Evolutionary conservation across 2,329 filamentous ascomycete species (phyloP).

Genomic region (Cladophialophora chaetospira): DNA sequence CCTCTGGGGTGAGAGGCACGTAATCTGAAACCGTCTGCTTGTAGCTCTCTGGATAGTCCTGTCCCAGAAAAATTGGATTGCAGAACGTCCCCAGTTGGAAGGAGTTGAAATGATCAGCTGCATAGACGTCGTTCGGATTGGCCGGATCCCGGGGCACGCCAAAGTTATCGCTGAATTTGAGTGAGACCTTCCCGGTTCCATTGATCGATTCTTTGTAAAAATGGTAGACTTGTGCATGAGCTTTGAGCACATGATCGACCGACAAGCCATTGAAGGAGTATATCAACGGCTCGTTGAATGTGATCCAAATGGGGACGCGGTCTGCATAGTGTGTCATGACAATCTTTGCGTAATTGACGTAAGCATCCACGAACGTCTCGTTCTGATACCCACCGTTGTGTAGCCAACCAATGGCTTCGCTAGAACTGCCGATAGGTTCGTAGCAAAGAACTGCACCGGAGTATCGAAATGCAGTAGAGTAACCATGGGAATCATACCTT

Average conservation of each 20-base stretch:
- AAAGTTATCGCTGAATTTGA: constrained; percentile 43
- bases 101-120: constrained; percentile 39
- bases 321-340: constrained; percentile 44
- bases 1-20: constrained; percentile 45
- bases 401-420: too few relatives aligned
- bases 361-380: constrained; percentile 34
- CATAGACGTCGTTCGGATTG: constrained; percentile 34
- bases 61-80: constrained; percentile 47
- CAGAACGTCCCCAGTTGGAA: constrained; percentile 47
- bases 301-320: constrained; percentile 44
- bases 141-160: constrained; percentile 37
- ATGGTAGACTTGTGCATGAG: constrained; percentile 43
- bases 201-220: constrained; percentile 41
- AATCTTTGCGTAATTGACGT: constrained; percentile 43
- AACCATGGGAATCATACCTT: constrained; percentile 48
- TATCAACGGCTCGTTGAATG: constrained; percentile 45
- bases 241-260: constrained; percentile 43
- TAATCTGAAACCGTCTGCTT: too few relatives aligned
- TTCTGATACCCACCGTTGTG: constrained; percentile 39
- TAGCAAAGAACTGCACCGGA: too few relatives aligned
- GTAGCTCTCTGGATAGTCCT: constrained; percentile 47
- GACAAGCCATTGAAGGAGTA: constrained; percentile 39
- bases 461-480: constrained; percentile 40
- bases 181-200: constrained; percentile 32
- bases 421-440: too few relatives aligned